Base-by-base conservation (phyloP, 176 grass and related monocot species). In the Secale cereale region DNA sequence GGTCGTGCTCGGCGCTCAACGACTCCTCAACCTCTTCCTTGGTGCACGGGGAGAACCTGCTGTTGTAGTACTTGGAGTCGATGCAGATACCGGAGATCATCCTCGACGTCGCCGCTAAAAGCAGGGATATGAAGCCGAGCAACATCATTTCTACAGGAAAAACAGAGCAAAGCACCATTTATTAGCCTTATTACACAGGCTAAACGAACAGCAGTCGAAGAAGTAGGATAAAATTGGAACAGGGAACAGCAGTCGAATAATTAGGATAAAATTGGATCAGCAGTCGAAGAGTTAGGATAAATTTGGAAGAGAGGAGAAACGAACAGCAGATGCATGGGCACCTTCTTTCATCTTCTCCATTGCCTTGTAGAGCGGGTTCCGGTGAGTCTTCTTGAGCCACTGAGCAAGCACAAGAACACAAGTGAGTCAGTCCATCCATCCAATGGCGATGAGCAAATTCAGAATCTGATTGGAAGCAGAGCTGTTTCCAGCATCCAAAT, bases 321-420 rank as follows among this genome's bases (percentile, higher is more conserved):
- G 3, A 45, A 54, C 41, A 73, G 13, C 2, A 14, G 1, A 78
- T 23, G 29, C 8, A 8, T 77, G 86, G 3, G 8, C 75, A 98
- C 95, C 95, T 95, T 95, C 93, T 90, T 98, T 98, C 96, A 98
- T 98, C 78, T 95, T 95, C 85, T 98, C 96, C 78, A 98, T 87
- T 6, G 96, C 91, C 76, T 98, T 92, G 85, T 83, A 79, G 17
- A 98, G 93, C 78, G 96, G 96, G 61, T 98, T 95, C 62, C 96
- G 85, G 59, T 85, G 87, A 3, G 93, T 98, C 79, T 94, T 94
- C 86, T 95, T 95, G 89, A 98, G 61, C 96, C 96, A 98, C 93
- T 98, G 79, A 71, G 81, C 25, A 84, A 64, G 43, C 14, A 81
- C 41, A 43, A 31, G 57, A 85, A 71, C 59, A 59, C 15, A 11